Percentiles rank a stretch among this genome's conserved stretches.
phyloP scores from a whole-genome alignment of 2,329 filamentous ascomycete genomes.

The Diaporthe amygdali region DNA sequence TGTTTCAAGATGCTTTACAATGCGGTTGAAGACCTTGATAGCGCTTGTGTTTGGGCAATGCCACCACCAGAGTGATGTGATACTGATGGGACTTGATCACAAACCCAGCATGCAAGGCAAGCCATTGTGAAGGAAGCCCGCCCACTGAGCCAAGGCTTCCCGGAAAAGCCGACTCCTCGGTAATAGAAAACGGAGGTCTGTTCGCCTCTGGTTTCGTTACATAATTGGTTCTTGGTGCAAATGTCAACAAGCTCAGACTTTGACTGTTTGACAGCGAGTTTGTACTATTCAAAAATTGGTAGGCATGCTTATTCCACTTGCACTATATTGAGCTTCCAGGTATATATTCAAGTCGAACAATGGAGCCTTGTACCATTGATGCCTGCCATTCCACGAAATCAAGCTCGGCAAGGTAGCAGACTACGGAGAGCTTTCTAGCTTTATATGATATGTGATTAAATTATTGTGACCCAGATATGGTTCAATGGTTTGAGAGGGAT shows the following conservation, averaged over 20 bases:
- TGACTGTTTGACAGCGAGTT: background rate
- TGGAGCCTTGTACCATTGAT: background rate
- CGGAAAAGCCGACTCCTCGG: background rate
- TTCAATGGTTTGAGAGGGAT: background rate
- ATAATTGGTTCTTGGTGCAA: background rate
- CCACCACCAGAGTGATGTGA: background rate
- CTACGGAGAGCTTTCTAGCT: background rate
- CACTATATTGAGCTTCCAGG: background rate
- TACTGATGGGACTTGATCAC: background rate
- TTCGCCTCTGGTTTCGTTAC: background rate
- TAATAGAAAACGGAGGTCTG: background rate
- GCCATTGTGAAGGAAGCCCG: background rate
- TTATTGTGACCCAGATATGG: background rate
- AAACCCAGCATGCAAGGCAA: background rate
- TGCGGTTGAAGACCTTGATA: background rate
- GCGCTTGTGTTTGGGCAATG: background rate
- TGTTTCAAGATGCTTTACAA: background rate
- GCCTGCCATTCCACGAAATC: background rate
- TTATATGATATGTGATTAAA: background rate
- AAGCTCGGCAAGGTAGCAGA: background rate
- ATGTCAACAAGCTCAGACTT: background rate
- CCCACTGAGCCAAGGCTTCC: background rate
- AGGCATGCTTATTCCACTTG: background rate
- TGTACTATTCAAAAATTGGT: background rate
- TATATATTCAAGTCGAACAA: background rate